phyloP scores from a whole-genome alignment of 306 rosid genomes.

The Oemleria cerasiformis region DNA sequence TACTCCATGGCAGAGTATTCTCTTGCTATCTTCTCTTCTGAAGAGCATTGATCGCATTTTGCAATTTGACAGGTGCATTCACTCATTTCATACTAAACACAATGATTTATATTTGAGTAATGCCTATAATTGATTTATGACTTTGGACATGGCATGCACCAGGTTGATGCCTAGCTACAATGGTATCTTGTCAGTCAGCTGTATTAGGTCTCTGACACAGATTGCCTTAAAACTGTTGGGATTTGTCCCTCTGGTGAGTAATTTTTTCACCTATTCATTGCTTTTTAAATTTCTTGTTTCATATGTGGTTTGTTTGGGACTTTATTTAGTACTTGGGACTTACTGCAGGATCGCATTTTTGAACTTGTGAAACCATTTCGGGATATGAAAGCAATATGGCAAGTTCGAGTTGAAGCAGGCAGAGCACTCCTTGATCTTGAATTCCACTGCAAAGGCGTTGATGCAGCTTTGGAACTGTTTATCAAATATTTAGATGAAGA shows the following conservation, averaged over 20 bases:
- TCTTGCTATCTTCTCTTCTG: slow-evolving; percentile 74
- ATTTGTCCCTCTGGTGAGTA: slow-evolving; percentile 72
- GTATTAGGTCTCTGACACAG: slow-evolving; percentile 85
- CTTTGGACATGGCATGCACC: slow-evolving; percentile 38
- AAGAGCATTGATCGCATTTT: slow-evolving; percentile 85
- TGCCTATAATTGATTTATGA: slow-evolving; percentile 29
- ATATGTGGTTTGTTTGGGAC: slow-evolving; percentile 22
- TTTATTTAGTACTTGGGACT: slow-evolving; percentile 22
- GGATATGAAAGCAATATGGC: slow-evolving; percentile 63
- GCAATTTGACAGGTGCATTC: slow-evolving; percentile 85
- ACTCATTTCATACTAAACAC: slow-evolving; percentile 21
- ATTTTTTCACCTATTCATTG: slow-evolving; percentile 22
- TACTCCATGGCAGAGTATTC: slow-evolving; percentile 67
- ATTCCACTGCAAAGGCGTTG: slow-evolving; percentile 76
- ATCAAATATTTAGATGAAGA: slow-evolving; percentile 74
- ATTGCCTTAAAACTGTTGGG: slow-evolving; percentile 87
- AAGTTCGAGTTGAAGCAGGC: slow-evolving; percentile 87
- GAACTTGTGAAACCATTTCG: slow-evolving; percentile 77
- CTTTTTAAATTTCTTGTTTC: slow-evolving; percentile 23
- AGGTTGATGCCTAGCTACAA: slow-evolving; percentile 98
- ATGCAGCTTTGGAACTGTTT: slow-evolving; percentile 64
- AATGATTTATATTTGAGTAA: slow-evolving; percentile 24
- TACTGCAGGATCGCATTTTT: slow-evolving; percentile 70
- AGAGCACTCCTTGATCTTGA: slow-evolving; percentile 93
- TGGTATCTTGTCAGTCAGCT: slow-evolving; percentile 84